Evolutionary conservation across 345 rosid genomes (phyloP), one percentile per base, ranked within the genome.

Genomic region (Arabidopsis arenosa): DNA sequence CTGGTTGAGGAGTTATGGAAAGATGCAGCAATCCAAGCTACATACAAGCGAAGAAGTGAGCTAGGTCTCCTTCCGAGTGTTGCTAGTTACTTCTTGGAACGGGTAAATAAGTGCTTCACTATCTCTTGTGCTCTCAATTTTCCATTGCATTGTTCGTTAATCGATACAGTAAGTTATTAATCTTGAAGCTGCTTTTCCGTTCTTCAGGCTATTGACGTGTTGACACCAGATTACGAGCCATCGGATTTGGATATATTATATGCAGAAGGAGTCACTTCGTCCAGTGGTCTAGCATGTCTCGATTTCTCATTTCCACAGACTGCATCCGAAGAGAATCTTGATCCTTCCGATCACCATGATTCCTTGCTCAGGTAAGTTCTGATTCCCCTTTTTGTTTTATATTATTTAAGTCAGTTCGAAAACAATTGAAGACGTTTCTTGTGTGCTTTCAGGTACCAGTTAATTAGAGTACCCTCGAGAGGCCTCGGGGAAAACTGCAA

Each of bases 211-310:
- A 80, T 80, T 77, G 96, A 93, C 17, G 80, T 90, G 78, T 83
- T 93, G 80, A 84, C 83, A 81, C 76, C 78, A 71, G 98, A 96
- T 72, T 96, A 96, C 56, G 97, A 89, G 76, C 98, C 98, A n/a
- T 91, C 97, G 11, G 91, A 95, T 82, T 64, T 89, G 77, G 99
- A 95, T 83, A 93, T 95, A 80, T 86, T 95, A 26, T 85, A 89
- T 80, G 97, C 99, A 23, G 98, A 95, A 79, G 97, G 97, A 72
- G 93, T 93, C 60, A 93, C 96, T 56, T 95, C 98, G 33, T 90
- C 99, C 11, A 93, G 94, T 84, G 98, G 99, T 64, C 86, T 95
- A 75, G 89, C 94, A 80, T 89, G 86, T 82, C 83, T 90, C 51
- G 97, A 93, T 51, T 95, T 92, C 85, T 86, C 94, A 13, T 93